Evolutionary conservation across 2,329 filamentous ascomycete genomes (phyloP).

Genomic region (Aaosphaeria arxii): DNA sequence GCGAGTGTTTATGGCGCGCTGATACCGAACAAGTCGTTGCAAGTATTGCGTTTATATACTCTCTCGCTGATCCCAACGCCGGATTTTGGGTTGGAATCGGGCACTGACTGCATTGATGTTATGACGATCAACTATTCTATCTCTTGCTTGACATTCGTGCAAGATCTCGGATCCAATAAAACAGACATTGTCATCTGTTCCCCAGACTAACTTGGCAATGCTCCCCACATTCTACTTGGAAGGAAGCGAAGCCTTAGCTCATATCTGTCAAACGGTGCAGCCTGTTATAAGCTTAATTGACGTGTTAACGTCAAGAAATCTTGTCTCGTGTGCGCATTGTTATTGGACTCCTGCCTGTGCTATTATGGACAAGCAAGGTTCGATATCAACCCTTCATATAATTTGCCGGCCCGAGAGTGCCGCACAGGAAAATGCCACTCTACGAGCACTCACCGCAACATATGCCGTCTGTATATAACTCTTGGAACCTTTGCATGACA

Average conservation of each 20-base stretch:
- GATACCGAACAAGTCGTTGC: background rate
- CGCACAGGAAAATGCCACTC: background rate
- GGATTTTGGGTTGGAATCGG: background rate
- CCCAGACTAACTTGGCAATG: conserved; percentile 10
- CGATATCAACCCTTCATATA: conserved; percentile 16
- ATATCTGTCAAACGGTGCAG: conserved; percentile 11
- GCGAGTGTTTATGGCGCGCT: conserved; percentile 3
- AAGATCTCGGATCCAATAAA: conserved; percentile 12
- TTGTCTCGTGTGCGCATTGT: conserved; percentile 5
- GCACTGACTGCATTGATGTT: conserved; percentile 6
- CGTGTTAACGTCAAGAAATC: conserved; percentile 2
- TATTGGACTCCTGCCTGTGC: conserved; percentile 10
- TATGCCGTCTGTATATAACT: too few species aligned
- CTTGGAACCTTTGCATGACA: background rate
- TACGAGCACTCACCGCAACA: too few species aligned
- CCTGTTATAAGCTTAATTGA: background rate
- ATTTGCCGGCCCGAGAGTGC: conserved; percentile 16
- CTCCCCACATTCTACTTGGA: conserved; percentile 13
- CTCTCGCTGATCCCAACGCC: conserved; percentile 5
- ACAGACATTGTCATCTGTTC: conserved; percentile 13
- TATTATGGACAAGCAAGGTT: background rate
- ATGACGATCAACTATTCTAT: conserved; percentile 16
- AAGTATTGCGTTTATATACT: conserved; percentile 12
- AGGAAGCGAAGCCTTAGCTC: conserved; percentile 6
- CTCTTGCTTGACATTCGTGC: conserved; percentile 11